Conservation (phyloP, 1,284 basidiomycete genomes). For the Puccinia polysora region DNA sequence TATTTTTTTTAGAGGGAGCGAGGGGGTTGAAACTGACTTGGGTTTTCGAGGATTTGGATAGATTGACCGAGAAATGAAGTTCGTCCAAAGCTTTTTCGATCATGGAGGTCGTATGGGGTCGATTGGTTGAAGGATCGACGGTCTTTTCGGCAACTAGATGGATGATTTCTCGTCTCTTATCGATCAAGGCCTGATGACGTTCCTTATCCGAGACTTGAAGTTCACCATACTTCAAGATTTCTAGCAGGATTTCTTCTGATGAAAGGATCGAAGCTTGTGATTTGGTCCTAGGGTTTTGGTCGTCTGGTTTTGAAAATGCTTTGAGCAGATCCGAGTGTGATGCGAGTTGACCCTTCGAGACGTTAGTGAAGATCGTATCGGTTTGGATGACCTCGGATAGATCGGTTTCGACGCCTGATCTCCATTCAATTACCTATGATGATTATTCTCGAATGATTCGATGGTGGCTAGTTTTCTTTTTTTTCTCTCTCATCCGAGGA, state of each 20-base stretch:
- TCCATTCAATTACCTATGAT: constrained; percentile 35
- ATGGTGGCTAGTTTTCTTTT: no score
- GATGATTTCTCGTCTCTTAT: constrained; percentile 84
- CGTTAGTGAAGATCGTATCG: constrained; percentile 90
- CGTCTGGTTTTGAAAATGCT: constrained; percentile 68
- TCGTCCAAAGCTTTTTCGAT: constrained; percentile 98
- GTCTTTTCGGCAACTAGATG: constrained; percentile 91
- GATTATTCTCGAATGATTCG: not conserved
- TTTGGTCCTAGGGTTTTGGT: constrained; percentile 55
- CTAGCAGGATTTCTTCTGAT: constrained; percentile 67
- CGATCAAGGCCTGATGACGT: constrained; percentile 77
- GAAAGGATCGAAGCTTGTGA: not conserved
- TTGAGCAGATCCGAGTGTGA: constrained; percentile 84
- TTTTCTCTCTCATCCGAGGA: no score
- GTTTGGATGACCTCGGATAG: constrained; percentile 96
- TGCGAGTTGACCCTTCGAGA: constrained; percentile 90
- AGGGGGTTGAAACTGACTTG: constrained; percentile 8
- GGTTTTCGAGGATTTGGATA: constrained; percentile 77
- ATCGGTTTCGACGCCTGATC: constrained; percentile 65
- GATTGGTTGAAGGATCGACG: constrained; percentile 81
- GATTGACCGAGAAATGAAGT: constrained; percentile 83
- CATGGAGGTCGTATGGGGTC: constrained; percentile 88
- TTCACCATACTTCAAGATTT: constrained; percentile 95
- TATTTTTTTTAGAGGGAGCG: not conserved
- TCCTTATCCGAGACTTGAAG: constrained; percentile 97